phyloP scores from a whole-genome alignment of 768 basidiomycete genomes.

The Psilocybe sp. region DNA sequence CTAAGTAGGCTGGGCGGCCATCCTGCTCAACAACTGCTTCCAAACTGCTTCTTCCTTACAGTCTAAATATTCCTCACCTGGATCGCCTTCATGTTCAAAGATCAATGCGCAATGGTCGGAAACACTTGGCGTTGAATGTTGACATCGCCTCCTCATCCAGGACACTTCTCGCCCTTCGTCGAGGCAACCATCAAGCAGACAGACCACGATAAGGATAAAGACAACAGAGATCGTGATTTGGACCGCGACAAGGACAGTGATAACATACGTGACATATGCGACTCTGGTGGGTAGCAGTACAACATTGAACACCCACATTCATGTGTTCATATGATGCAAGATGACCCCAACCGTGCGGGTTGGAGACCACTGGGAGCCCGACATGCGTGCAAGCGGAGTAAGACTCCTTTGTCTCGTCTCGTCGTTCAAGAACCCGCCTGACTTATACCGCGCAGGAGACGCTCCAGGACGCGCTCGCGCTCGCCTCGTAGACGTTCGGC shows the following conservation, averaged over 20 bases:
- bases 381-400: slow-evolving; percentile 71
- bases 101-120: no score
- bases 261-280: slow-evolving; percentile 44
- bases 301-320: slow-evolving; percentile 22
- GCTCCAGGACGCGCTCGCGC: slow-evolving; percentile 63
- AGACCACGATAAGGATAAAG: slow-evolving; percentile 47
- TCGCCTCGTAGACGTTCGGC: slow-evolving; percentile 61
- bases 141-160: no score
- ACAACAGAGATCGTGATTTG: slow-evolving; percentile 14
- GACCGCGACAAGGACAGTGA: slow-evolving; percentile 38
- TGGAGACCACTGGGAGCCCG: slow-evolving; percentile 85
- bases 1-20: no score
- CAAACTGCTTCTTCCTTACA: no score
- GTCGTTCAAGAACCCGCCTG: slow-evolving; percentile 2
- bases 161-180: no score
- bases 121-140: no score
- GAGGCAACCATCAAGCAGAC: no score
- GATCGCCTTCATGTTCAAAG: no score
- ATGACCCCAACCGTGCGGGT: slow-evolving; percentile 40
- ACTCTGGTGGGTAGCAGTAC: slow-evolving; percentile 44
- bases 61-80: no score
- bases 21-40: no score
- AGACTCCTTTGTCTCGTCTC: slow-evolving; percentile 18
- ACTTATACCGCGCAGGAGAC: slow-evolving; percentile 54
- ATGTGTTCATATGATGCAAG: slow-evolving; percentile 13